Conservation (phyloP, 495 filamentous ascomycete species). For the Penicillium mononematosum region DNA sequence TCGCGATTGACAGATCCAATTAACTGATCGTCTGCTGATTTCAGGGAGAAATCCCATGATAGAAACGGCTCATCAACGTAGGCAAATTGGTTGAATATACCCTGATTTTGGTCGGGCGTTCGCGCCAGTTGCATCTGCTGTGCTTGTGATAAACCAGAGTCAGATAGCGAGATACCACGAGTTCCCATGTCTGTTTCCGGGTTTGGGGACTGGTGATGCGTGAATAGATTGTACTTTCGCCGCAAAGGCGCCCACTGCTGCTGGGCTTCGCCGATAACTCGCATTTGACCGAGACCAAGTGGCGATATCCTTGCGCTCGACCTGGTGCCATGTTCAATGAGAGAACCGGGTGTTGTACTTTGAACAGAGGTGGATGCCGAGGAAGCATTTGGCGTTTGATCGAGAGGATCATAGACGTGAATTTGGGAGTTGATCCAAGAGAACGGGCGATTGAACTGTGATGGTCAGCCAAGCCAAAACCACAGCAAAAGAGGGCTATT, state of each 20-base stretch:
- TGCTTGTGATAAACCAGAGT: constrained; percentile 46
- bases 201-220: constrained; percentile 43
- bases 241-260: constrained; percentile 67
- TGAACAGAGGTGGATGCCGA: constrained; percentile 47
- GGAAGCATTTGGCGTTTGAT: constrained; percentile 28
- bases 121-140: constrained; percentile 48
- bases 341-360: constrained; percentile 39
- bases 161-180: constrained; percentile 39
- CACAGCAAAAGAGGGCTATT: neutral
- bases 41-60: constrained; percentile 59
- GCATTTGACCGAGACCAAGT: constrained; percentile 56
- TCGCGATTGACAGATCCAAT: constrained; percentile 68
- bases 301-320: constrained; percentile 52
- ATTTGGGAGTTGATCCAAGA: constrained; percentile 66
- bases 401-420: constrained; percentile 60
- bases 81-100: constrained; percentile 61
- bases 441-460: constrained; percentile 65
- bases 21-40: constrained; percentile 42
- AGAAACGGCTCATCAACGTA: constrained; percentile 57
- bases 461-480: neutral
- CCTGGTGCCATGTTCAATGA: constrained; percentile 35
- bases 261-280: constrained; percentile 65
- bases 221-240: constrained; percentile 68
- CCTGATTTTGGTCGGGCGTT: constrained; percentile 31
- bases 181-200: constrained; percentile 39